Evolutionary conservation across 164 flowering plant species (phyloP), one percentile per base, ranked within the genome.

Genomic region (Malania oleifera): DNA sequence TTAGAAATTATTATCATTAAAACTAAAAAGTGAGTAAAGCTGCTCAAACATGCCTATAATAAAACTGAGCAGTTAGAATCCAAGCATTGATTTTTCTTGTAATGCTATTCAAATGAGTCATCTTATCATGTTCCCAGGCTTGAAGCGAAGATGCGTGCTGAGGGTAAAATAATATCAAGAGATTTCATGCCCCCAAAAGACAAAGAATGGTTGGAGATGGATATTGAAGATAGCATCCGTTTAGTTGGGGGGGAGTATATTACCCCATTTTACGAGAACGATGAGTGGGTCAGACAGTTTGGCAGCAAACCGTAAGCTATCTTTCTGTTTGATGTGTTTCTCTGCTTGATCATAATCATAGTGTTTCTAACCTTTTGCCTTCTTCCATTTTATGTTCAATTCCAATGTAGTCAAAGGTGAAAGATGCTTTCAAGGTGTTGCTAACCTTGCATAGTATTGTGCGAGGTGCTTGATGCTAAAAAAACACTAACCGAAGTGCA

Each of bases 111-210:
- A 29, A 27, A 7, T 4, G 22, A 47, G 59, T 20, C 37, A 26
- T 25, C 34, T 54, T 40, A 17, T 23, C 14, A 46, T 52, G 3
- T 26, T 14, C 26, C 38, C 61, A 93, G 98, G 74, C 90, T 87
- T 56, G 98, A 93, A 77, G 83, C 69, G 22, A 65, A 83, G 66
- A 87, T 89, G 98, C 84, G 98, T 50, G 87, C 90, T 63, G 82
- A 87, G 73, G 97, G 97, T 25, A 70, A 65, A 49, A 82, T 89
- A 44, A 74, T 93, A 59, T 29, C 73, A 43, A 84, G 88, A 62
- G 98, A 93, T 71, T 93, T 62, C 66, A 83, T 89, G 96, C 26
- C 75, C 34, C 96, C 96, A 12, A 96, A 93, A 73, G 98, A 89
- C 62, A 82, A 70, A 61, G 70, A 82, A 68, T 89, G 98, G 98